Evolutionary conservation across 495 filamentous ascomycete genomes (phyloP), one percentile per base, ranked within the genome.

Genomic region (Parmelia sp.): DNA sequence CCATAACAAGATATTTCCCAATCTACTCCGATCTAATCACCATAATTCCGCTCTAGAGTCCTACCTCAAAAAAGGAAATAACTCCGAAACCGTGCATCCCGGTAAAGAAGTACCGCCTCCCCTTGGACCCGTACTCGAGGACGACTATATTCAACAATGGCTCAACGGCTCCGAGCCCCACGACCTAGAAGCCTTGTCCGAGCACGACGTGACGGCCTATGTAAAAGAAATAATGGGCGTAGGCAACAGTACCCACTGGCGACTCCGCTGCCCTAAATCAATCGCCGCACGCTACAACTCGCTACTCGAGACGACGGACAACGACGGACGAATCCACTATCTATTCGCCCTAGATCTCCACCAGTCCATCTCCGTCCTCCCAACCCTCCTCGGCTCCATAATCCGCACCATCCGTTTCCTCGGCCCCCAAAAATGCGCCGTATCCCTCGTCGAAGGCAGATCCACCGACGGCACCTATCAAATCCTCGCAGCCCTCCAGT

Each of bases 381-480:
- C 49, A 19, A 19, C 49, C 19, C 27, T 53, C 14, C 31, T 53
- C 6, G 49, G 49, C 1, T 29, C 49, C 17, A 31, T 53, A 9
- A 31, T 84, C 23, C 72, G 79, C 59, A 69, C 76, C 11, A 78
- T 82, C 19, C 74, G 73, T 3, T 82, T 78, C 65, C 73, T 83
- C 10, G 77, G 79, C 2, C 78, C 79, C 4, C 36, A 69, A 47
- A 66, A 73, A 69, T 83, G 80, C 67, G 77, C 72, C 14, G 69
- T 82, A 7, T 81, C 80, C 6, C 74, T 83, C 57, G 70, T 81
- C 51, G 79, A 81, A 66, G 79, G 79, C 17, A 73, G 77, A 42
- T 82, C 80, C 0, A 65, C 71, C 25, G 81, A 83, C 62, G 79
- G 80, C n/a, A 84, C 81, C 10, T 75, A 70, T 63, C 77, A 83